Conservation (phyloP, 495 filamentous ascomycete genomes). For the Neurospora sp. region DNA sequence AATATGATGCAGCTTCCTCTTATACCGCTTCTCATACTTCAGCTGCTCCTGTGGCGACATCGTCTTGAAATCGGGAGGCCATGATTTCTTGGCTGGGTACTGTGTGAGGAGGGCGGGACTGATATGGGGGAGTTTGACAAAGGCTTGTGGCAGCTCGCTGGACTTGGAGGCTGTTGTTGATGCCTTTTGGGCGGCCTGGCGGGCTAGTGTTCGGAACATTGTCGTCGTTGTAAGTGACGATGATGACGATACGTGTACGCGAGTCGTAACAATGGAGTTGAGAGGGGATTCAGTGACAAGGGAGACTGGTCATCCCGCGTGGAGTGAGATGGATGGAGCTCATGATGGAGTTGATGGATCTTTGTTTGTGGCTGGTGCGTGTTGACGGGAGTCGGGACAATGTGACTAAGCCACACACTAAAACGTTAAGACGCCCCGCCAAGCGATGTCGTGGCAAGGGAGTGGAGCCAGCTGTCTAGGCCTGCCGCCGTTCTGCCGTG, state of each 20-base stretch:
- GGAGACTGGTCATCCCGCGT: not conserved
- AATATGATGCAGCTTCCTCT: constrained; percentile 58
- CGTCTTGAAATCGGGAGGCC: constrained; percentile 86
- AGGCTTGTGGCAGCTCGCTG: not conserved
- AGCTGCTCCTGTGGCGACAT: constrained; percentile 78
- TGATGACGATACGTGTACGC: not conserved
- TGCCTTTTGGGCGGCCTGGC: not conserved
- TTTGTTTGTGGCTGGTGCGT: not conserved
- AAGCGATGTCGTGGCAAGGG: not conserved
- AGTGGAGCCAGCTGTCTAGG: not conserved
- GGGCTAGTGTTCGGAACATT: not conserved
- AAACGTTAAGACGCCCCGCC: not conserved
- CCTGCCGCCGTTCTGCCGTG: not conserved
- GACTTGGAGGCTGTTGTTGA: not conserved
- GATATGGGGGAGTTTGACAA: not conserved
- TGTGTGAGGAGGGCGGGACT: constrained; percentile 50
- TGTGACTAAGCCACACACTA: not conserved
- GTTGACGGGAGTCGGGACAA: not conserved
- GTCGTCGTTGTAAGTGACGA: not conserved
- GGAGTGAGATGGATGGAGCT: not conserved
- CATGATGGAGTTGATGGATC: not conserved
- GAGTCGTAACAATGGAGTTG: not conserved
- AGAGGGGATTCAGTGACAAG: not conserved
- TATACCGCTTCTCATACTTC: constrained; percentile 66
- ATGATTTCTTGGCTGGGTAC: constrained; percentile 54